Percentiles rank a stretch among this genome's conserved stretches.
These are phyloP conservation scores for Dictyophora rubrovolvata DNA, from an alignment of 768 basidiomycete species.

Conservation along the genomic window DNA sequence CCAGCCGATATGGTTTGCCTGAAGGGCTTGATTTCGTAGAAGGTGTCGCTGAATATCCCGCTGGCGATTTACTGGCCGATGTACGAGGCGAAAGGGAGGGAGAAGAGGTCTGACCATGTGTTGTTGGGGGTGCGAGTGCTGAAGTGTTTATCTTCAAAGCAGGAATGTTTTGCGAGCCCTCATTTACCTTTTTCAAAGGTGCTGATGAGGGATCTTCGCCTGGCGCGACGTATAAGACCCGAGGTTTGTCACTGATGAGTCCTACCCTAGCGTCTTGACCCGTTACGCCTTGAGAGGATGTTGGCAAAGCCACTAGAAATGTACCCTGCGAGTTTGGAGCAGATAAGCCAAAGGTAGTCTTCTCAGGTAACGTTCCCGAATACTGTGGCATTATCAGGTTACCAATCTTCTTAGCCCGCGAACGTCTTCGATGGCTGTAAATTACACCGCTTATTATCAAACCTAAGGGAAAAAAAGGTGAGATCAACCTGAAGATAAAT, in stretches of 20 bases:
- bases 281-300: not conserved
- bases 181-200: not conserved
- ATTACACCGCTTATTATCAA: not conserved
- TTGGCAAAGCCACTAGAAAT: not conserved
- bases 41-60: not conserved
- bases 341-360: not conserved
- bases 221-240: not conserved
- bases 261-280: not conserved
- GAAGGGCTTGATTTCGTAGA: constrained; percentile 23
- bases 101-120: not conserved
- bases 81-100: constrained; percentile 6
- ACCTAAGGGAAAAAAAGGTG: not conserved
- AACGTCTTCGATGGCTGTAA: not conserved
- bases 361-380: not conserved
- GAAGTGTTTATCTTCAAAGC: not conserved
- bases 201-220: not conserved
- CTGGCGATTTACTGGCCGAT: not conserved
- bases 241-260: not conserved
- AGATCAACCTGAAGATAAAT: not conserved
- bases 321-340: not conserved
- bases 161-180: not conserved
- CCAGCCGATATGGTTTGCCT: constrained; percentile 25
- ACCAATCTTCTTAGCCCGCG: not conserved
- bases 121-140: not conserved
- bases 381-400: not conserved